Evolutionary conservation across 2,329 filamentous ascomycete species (phyloP), one percentile per base, ranked within the genome.

Genomic region (Calonectria fujianensis): DNA sequence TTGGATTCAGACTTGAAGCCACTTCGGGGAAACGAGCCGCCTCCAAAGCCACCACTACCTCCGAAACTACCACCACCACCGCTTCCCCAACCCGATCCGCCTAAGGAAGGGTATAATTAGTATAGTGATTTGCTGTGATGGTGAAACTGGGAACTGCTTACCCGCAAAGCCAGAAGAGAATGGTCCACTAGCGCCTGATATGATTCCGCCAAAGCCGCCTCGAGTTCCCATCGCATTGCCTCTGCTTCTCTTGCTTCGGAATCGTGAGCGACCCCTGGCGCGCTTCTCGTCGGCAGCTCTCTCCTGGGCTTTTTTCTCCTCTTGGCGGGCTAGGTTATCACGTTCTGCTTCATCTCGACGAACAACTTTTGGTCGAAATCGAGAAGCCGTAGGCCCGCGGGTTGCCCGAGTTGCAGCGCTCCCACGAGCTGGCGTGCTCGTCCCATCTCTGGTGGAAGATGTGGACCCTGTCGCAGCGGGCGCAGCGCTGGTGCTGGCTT

Each of bases 341-440:
- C 89, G 84, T 67, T 89, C 88, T 9, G 86, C 85, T 70, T 89
- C 88, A 82, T 90, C 88, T 85, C 89, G 84, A 69, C 89, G 85
- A 63, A 89, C 80, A 73, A 87, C 88, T 76, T 86, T 89, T 37
- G 89, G 89, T 67, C 85, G 86, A 68, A 90, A 89, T 48, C 88
- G 85, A 50, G 84, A 84, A 13, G 81, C 74, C 27, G 82, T 80
- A n/a, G 84, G 80, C 24, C 84, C 85, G 35, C 85, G 79, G 18
- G 85, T 82, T 13, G 83, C 83, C 48, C 84, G 82, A 5, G 86
- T 79, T 7, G 84, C 81, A 45, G 83, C 77, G 10, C 83, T 83
- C 29, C 84, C 84, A 2, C 85, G 80, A 20, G 81, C 75, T 7
- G 83, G 78, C 57, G 81, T 81, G 20, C 82, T 77, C 20, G 82